Percentiles rank a stretch among this genome's conserved stretches.
These are phyloP conservation scores for Phytophthora pistaciae DNA, from an alignment of 352 stramenopile genomes.

Conservation along the genomic window DNA sequence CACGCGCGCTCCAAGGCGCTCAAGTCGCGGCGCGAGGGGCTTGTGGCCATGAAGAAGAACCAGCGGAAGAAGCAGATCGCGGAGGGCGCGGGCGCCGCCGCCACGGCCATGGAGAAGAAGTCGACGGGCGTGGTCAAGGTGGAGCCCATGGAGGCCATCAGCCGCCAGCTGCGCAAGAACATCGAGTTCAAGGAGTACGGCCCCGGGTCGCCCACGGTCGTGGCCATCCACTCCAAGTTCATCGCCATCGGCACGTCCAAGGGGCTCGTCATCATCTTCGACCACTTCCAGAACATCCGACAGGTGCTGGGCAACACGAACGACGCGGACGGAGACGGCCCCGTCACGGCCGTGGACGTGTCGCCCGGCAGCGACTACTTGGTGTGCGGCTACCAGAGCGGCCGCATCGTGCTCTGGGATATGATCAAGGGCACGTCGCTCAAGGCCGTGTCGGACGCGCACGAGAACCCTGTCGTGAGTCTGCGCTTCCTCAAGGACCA, in stretches of 20 bases:
- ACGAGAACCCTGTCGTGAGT: conserved; percentile 90
- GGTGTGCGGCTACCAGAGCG: conserved; percentile 93
- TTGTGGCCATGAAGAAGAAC: conserved; percentile 48
- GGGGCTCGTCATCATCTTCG: conserved; percentile 95
- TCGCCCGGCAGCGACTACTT: conserved; percentile 91
- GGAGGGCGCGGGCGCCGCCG: conserved; percentile 28
- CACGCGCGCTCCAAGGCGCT: conserved; percentile 69
- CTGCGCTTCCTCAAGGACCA: conserved; percentile 89
- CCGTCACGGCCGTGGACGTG: conserved; percentile 91
- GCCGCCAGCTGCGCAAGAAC: conserved; percentile 91
- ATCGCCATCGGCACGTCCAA: conserved; percentile 97
- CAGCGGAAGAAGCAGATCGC: conserved; percentile 63
- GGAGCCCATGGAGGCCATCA: conserved; percentile 92
- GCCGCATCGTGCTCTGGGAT: conserved; percentile 96
- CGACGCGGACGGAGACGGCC: conserved; percentile 75
- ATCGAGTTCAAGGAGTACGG: conserved; percentile 93
- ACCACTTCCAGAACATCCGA: conserved; percentile 96
- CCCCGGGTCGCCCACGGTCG: conserved; percentile 90
- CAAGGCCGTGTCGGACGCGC: conserved; percentile 91
- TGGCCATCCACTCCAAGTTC: conserved; percentile 97
- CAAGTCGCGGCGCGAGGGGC: conserved; percentile 44
- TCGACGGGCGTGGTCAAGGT: conserved; percentile 88
- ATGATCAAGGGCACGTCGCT: conserved; percentile 95
- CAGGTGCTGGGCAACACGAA: conserved; percentile 91
- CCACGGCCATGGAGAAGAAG: conserved; percentile 52